Evolutionary conservation across 495 filamentous ascomycete species (phyloP), one percentile per base, ranked within the genome.

Genomic region (Neurospora sp.): DNA sequence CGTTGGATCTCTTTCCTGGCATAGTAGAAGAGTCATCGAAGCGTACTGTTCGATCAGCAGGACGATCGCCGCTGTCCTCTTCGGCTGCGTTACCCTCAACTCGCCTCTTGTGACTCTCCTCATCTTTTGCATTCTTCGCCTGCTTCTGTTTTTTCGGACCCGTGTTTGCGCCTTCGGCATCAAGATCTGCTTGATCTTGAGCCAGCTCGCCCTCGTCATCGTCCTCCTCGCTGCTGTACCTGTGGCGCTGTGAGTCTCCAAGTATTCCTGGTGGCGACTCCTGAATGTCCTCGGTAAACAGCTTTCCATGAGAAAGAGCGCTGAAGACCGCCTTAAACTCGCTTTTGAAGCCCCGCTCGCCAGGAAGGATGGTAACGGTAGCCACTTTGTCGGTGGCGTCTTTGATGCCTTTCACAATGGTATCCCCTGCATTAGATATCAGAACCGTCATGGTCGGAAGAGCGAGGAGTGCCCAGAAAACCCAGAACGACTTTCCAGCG

Each of bases 391-490:
- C 82, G 0, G 92, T 94, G 0, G 88, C 73, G 66, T 96, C 91
- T 38, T 87, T 85, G 71, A 97, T 85, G 2, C 82, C 82, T 73
- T 90, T 91, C 54, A 97, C 87, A 46, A 97, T 87, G 0, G 91
- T 94, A 77, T 93, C 90, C 9, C 92, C 91, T 75, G 96, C 93
- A 75, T 94, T 92, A 44, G 89, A 91, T 73, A 97, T 95, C 38
- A 97, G 85, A 46, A 96, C 90, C 0, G 94, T 97, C 78, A 94
- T 88, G 4, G 91, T 89, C 2, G 94, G 94, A 2, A 97, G 83
- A 3, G 94, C 93, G 4, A 97, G 86, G 4, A 97, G 81, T 31
- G 92, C 92, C 94, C 94, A 98, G 74, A 97, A 89, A 9, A 98
- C 92, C 82, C 96, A 97, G 78, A 96, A 95, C 0, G 91, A 82